A percentile compares a stretch with the other conserved stretches of the same genome.
Evolutionary conservation across 805 yeast species (phyloP).

Genomic region (Candida pini): DNA sequence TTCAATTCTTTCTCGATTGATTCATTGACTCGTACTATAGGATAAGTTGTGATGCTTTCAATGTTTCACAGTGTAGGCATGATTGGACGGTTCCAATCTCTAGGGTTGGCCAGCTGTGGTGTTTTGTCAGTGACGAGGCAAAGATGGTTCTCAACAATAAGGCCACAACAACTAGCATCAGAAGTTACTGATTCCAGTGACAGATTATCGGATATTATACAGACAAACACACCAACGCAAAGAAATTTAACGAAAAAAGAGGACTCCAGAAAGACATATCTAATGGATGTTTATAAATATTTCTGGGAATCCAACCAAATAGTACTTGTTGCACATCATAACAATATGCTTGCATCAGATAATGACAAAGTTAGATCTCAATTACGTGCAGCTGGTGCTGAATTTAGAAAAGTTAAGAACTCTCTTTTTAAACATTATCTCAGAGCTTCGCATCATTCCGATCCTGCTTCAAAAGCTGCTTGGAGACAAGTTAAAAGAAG

Average conservation of each 20-base stretch:
- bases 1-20: no score
- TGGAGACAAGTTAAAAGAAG: conserved; percentile 31
- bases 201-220: no score
- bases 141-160: no score
- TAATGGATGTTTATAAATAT: conserved; percentile 74
- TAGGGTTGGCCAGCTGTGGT: no score
- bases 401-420: conserved; percentile 62
- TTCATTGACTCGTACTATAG: no score
- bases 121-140: no score
- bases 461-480: conserved; percentile 67
- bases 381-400: conserved; percentile 61
- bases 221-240: background rate
- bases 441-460: conserved; percentile 59
- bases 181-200: no score
- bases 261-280: conserved; percentile 77
- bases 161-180: conserved; percentile 2
- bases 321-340: conserved; percentile 77
- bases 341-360: conserved; percentile 68
- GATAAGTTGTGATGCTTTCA: no score
- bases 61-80: no score
- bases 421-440: conserved; percentile 70
- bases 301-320: conserved; percentile 64
- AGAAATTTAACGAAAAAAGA: conserved; percentile 49
- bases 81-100: no score
- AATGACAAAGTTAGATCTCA: conserved; percentile 57